phyloP scores from a whole-genome alignment of 2,329 filamentous ascomycete species.

The Phyllosticta citribraziliensis region DNA sequence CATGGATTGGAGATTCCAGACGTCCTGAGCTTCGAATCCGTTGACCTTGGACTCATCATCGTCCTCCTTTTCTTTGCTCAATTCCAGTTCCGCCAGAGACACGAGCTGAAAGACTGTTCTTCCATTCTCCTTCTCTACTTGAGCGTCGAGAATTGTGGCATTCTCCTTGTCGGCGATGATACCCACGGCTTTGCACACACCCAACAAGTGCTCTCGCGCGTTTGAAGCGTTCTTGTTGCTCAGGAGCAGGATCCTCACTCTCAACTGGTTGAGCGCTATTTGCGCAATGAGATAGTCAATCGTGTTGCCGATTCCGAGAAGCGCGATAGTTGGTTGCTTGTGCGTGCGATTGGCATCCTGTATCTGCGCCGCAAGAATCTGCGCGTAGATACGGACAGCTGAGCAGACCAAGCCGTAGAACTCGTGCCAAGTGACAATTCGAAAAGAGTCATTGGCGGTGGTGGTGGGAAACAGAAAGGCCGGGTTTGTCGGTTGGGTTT shows the following conservation, averaged over 20 bases:
- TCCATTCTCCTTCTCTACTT: neutral
- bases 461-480: slow-evolving; percentile 20
- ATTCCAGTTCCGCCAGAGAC: neutral
- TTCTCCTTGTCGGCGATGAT: slow-evolving; percentile 21
- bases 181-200: slow-evolving; percentile 17
- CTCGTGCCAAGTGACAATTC: slow-evolving; percentile 18
- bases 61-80: neutral
- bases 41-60: neutral
- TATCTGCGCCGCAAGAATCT: slow-evolving; percentile 16
- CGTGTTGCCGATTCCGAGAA: slow-evolving; percentile 20
- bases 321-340: slow-evolving; percentile 21
- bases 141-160: neutral
- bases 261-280: slow-evolving; percentile 23
- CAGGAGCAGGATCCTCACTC: slow-evolving; percentile 20
- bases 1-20: slow-evolving; percentile 25
- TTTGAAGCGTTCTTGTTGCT: slow-evolving; percentile 20
- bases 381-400: slow-evolving; percentile 17
- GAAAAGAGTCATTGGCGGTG: slow-evolving; percentile 9
- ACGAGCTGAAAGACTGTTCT: neutral
- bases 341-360: slow-evolving; percentile 14
- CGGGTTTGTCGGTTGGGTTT: slow-evolving; percentile 15
- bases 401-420: slow-evolving; percentile 14
- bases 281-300: slow-evolving; percentile 23
- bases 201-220: slow-evolving; percentile 19
- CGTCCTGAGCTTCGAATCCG: slow-evolving; percentile 17